Evolutionary conservation across 2,329 filamentous ascomycete species (phyloP).

Genomic region (Diplodia sapinea): DNA sequence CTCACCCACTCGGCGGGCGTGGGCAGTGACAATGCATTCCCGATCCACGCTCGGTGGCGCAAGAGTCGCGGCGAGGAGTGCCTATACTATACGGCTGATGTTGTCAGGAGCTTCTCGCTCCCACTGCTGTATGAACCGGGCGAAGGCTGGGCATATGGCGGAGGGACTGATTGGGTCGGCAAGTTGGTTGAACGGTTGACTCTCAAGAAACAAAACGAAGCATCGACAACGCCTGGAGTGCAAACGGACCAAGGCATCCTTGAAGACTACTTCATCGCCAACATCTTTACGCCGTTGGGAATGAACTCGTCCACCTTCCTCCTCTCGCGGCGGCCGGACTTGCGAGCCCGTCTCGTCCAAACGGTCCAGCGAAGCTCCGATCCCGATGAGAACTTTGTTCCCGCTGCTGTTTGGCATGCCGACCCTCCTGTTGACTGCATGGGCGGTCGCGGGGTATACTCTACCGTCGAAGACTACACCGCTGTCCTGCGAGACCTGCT

Average conservation of each 20-base stretch:
- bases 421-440: constrained; percentile 7
- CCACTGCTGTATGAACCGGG: constrained; percentile 40
- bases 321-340: constrained; percentile 5
- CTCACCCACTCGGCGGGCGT: constrained; percentile 40
- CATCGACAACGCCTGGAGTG: neutral
- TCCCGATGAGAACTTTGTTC: constrained; percentile 28
- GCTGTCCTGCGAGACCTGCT: constrained; percentile 27
- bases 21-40: constrained; percentile 34
- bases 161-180: constrained; percentile 37
- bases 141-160: constrained; percentile 36
- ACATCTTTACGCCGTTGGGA: constrained; percentile 37
- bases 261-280: constrained; percentile 37
- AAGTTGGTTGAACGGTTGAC: constrained; percentile 36
- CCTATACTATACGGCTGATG: constrained; percentile 10
- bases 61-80: constrained; percentile 32
- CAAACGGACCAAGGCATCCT: constrained; percentile 19
- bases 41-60: constrained; percentile 31
- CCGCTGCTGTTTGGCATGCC: neutral
- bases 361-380: constrained; percentile 38
- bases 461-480: neutral
- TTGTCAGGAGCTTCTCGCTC: constrained; percentile 30
- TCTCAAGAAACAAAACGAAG: neutral
- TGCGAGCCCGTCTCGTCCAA: constrained; percentile 28
- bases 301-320: constrained; percentile 38
- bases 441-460: constrained; percentile 11